Percentiles rank a stretch among this genome's conserved stretches.
These are phyloP conservation scores for Candida ascalaphidarum DNA, from an alignment of 805 yeast species.

Conservation along the genomic window DNA sequence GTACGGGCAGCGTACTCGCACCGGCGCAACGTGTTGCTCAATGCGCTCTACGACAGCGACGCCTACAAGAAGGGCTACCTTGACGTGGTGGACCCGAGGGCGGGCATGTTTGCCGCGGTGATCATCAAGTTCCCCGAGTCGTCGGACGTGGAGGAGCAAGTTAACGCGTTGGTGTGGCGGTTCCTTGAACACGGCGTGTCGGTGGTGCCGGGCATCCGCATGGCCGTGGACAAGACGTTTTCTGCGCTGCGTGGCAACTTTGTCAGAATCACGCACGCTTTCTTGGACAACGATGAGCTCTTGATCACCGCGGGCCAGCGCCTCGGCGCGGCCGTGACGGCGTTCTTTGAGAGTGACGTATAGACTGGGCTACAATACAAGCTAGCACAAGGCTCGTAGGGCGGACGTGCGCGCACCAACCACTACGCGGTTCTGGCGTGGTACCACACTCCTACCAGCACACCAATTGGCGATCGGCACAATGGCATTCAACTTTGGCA, in stretches of 20 bases:
- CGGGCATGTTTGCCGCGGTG: conserved; percentile 16
- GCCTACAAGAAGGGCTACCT: conserved; percentile 11
- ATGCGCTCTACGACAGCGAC: conserved; percentile 8
- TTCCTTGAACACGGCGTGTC: conserved; percentile 7
- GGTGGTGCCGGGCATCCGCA: conserved; percentile 10
- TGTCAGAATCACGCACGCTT: conserved; percentile 15
- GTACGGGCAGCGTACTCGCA: conserved; percentile 8
- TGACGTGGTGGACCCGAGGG: conserved; percentile 13
- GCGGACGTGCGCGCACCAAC: too few relatives aligned
- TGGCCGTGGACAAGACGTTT: conserved; percentile 8
- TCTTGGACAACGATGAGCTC: conserved; percentile 14
- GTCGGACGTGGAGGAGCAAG: conserved; percentile 3
- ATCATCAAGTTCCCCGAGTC: conserved; percentile 7
- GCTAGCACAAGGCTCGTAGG: too few relatives aligned
- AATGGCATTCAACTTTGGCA: conserved; percentile 37
- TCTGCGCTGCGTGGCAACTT: conserved; percentile 6
- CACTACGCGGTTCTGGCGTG: too few relatives aligned
- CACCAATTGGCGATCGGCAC: too few relatives aligned
- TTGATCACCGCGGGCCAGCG: conserved; percentile 5
- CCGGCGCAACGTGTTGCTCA: conserved; percentile 9
- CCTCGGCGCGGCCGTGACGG: conserved; percentile 6
- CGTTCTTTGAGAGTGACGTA: conserved; percentile 6
- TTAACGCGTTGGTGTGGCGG: conserved; percentile 5
- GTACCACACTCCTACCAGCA: too few relatives aligned
- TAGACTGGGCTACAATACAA: conserved; percentile 2